Percentiles rank a stretch among this genome's conserved stretches.
Conservation (phyloP, 768 basidiomycete species). For the Pleurotus pulmonarius region DNA sequence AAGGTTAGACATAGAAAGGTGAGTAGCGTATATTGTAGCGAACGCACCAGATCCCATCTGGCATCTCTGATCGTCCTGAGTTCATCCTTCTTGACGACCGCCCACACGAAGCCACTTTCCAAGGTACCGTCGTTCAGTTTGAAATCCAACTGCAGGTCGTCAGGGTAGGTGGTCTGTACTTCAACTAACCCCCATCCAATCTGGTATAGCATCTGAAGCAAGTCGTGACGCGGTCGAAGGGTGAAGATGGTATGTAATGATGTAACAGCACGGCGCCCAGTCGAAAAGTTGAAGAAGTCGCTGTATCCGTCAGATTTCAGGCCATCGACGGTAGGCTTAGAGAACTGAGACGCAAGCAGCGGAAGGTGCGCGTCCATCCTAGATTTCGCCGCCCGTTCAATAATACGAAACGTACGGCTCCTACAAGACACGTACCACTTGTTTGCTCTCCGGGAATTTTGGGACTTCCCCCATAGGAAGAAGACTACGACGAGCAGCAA, state of each 20-base stretch:
- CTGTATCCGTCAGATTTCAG: constrained; percentile 66
- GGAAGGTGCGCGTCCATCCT: constrained; percentile 62
- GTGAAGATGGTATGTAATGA: constrained; percentile 79
- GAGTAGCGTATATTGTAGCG: not conserved
- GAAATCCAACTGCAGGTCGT: constrained; percentile 78
- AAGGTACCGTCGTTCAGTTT: constrained; percentile 53
- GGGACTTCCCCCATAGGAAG: constrained; percentile 55
- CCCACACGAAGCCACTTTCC: constrained; percentile 75
- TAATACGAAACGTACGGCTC: too few species aligned
- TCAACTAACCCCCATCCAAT: constrained; percentile 64
- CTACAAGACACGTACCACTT: constrained; percentile 50
- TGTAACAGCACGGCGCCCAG: constrained; percentile 73
- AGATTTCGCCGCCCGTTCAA: not conserved
- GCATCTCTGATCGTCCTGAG: constrained; percentile 61
- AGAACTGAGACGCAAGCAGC: constrained; percentile 71
- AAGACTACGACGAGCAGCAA: constrained; percentile 54
- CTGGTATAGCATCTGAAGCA: constrained; percentile 64
- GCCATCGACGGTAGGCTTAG: constrained; percentile 53
- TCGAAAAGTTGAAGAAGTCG: constrained; percentile 84
- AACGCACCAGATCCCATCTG: constrained; percentile 84
- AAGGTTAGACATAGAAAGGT: not conserved
- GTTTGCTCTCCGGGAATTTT: constrained; percentile 58
- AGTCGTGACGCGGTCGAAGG: constrained; percentile 81
- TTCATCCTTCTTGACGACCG: constrained; percentile 77
- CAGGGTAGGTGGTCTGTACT: constrained; percentile 65